Base-by-base conservation (phyloP, 805 yeast genomes). In the Saturnispora sekii region DNA sequence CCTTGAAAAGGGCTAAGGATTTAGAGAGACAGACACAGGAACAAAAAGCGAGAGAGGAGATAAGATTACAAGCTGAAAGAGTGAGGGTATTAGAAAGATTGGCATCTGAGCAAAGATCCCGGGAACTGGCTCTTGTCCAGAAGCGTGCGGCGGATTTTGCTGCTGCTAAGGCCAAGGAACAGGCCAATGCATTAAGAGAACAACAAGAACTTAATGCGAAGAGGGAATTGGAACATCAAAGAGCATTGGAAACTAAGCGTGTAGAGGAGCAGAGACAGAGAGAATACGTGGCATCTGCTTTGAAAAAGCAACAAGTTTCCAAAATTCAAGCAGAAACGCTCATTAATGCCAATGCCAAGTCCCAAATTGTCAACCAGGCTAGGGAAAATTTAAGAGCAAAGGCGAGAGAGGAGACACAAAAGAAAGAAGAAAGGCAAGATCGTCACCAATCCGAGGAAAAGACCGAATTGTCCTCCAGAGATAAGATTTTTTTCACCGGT, bases 401-500 rank as follows among this genome's bases (percentile, higher is more conserved):
- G 9, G 46, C 40, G 1, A 35, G 36, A 37, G 39, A 45, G n/a
- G 37, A 42, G 21, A 35, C 39, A 18, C 44, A 46, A 26, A 29
- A 44, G 12, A 11, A 38, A 21, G 37, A 45, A 32, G 26, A 43
- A 32, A 16, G 36, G 21, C 26, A 42, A 32, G 39, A 41, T 10
- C 38, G 47, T 14, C 21, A 42, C 3, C 17, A 41, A 26, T 31
- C 28, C 2, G 32, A 43, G 28, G 21, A 48, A 32, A 35, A 32
- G 7, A 12, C 44, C 10, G 44, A 49, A n/a, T 28, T 47, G 8
- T 40, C 42, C 6, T 32, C 36, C 1, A 46, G 51, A 38, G 64
- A 59, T 33, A 41, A 49, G 10, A 36, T 49, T 3, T 51, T 63
- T 35, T 56, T 61, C 18, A 55, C 60, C 6, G 51, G 53, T 3